phyloP scores from a whole-genome alignment of 2,329 filamentous ascomycete genomes.

The Penicillium olsonii region DNA sequence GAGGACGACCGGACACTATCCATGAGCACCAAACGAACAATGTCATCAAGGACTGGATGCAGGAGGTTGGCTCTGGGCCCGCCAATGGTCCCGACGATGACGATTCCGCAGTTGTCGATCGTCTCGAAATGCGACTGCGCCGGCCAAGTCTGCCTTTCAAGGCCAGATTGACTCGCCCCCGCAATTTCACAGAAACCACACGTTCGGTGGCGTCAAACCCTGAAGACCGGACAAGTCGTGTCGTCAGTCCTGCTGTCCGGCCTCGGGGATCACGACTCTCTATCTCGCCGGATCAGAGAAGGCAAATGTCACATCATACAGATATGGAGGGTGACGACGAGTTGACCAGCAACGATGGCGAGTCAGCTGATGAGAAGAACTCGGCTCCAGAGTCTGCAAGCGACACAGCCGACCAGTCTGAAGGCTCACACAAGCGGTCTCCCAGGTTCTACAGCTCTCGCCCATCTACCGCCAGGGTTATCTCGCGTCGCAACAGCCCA shows the following conservation, averaged over 20 bases:
- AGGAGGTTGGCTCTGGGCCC: slow-evolving; percentile 59
- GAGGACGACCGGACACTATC: slow-evolving; percentile 58
- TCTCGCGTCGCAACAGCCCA: slow-evolving; percentile 39
- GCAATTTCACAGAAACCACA: slow-evolving; percentile 53
- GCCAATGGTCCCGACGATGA: slow-evolving; percentile 62
- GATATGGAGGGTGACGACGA: slow-evolving; percentile 91
- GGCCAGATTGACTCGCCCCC: slow-evolving; percentile 30
- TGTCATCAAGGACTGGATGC: slow-evolving; percentile 90
- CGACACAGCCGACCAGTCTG: slow-evolving; percentile 13
- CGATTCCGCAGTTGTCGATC: slow-evolving; percentile 59
- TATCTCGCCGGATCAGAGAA: slow-evolving; percentile 35
- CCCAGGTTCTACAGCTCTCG: slow-evolving; percentile 41
- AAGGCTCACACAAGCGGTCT: slow-evolving; percentile 28
- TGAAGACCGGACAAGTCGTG: slow-evolving; percentile 46
- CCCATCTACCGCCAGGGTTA: slow-evolving; percentile 45
- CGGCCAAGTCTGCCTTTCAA: slow-evolving; percentile 53
- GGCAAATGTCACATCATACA: slow-evolving; percentile 61
- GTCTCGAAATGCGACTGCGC: slow-evolving; percentile 56
- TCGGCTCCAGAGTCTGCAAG: slow-evolving; percentile 22
- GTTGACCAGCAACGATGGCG: slow-evolving; percentile 74
- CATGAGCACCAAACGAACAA: slow-evolving; percentile 73
- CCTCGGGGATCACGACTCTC: slow-evolving; percentile 35
- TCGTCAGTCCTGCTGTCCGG: slow-evolving; percentile 36
- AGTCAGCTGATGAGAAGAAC: slow-evolving; percentile 32
- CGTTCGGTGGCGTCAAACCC: slow-evolving; percentile 61